Evolutionary conservation across 2,329 filamentous ascomycete genomes (phyloP).

Genomic region (Colletotrichum sp.): DNA sequence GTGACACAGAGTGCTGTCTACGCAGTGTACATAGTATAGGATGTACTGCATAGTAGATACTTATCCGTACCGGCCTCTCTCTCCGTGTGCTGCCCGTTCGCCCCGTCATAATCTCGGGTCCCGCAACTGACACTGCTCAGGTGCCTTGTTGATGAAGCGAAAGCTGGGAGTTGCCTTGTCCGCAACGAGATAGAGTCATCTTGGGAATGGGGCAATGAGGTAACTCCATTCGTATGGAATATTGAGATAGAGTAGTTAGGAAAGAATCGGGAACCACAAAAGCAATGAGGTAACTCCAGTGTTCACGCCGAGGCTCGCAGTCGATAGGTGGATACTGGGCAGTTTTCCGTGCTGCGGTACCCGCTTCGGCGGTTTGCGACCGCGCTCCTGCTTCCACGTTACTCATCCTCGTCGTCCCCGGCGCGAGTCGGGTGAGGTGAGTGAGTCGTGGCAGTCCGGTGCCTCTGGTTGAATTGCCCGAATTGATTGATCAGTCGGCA

Average conservation of each 20-base stretch:
- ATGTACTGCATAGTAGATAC: no score
- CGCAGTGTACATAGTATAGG: no score
- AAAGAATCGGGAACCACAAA: no score
- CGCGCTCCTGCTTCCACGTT: neutral
- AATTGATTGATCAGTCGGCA: neutral
- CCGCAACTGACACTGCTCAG: neutral
- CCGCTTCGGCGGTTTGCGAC: neutral
- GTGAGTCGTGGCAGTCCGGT: neutral
- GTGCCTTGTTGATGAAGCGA: neutral
- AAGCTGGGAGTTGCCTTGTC: neutral
- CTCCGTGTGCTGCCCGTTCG: neutral
- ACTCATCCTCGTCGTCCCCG: neutral
- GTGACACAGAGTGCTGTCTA: neutral
- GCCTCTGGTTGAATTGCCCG: neutral
- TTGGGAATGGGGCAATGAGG: neutral
- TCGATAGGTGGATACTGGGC: neutral
- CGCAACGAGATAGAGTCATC: neutral
- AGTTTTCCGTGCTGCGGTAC: neutral
- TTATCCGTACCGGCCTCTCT: neutral
- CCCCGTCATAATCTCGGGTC: slow-evolving; percentile 1
- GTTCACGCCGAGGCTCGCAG: neutral
- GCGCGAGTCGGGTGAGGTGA: neutral
- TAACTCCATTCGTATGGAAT: neutral
- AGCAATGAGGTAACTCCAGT: neutral
- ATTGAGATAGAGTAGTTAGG: no score